A percentile compares a stretch with the other conserved stretches of the same genome.
Conservation (phyloP, 208 protist genomes). For the Perkinsela sp. region DNA sequence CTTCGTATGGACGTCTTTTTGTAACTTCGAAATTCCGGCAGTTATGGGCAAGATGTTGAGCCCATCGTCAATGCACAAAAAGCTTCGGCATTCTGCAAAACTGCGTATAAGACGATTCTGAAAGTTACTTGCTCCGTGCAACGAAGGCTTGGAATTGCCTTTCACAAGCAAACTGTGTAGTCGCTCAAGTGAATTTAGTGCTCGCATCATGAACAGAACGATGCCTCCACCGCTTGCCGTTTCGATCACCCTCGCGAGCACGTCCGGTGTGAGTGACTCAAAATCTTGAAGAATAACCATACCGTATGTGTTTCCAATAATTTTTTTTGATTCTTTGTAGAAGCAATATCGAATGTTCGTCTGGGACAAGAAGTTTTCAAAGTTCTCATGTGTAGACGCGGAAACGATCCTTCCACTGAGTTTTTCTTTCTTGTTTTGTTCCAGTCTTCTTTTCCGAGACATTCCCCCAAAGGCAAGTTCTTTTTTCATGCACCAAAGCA, state of each 20-base stretch:
- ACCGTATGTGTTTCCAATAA: constrained; percentile 96
- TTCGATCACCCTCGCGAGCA: constrained; percentile 94
- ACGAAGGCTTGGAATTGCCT: constrained; percentile 77
- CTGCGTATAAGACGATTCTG: constrained; percentile 97
- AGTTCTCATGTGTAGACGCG: constrained; percentile 78
- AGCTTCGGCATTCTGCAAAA: constrained; percentile 68
- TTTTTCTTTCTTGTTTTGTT: constrained; percentile 65
- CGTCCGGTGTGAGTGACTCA: constrained; percentile 95
- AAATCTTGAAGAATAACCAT: constrained; percentile 98
- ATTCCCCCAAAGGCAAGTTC: constrained; percentile 85
- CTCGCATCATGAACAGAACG: constrained; percentile 86
- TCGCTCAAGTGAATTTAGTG: constrained; percentile 80
- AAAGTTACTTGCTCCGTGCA: constrained; percentile 80
- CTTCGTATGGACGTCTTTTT: neutral
- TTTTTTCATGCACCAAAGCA: constrained; percentile 99
- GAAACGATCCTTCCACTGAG: constrained; percentile 68
- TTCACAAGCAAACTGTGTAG: constrained; percentile 97
- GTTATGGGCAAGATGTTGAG: constrained; percentile 92
- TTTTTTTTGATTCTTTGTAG: constrained; percentile 93
- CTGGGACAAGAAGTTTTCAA: constrained; percentile 88
- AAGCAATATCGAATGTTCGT: constrained; percentile 94
- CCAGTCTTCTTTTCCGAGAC: constrained; percentile 69
- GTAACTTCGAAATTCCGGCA: constrained; percentile 26
- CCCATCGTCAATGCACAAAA: constrained; percentile 91
- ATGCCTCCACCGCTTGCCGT: constrained; percentile 96